These are phyloP conservation scores for Septoria linicola DNA, from an alignment of 2,329 filamentous ascomycete genomes.

Conservation along the genomic window DNA sequence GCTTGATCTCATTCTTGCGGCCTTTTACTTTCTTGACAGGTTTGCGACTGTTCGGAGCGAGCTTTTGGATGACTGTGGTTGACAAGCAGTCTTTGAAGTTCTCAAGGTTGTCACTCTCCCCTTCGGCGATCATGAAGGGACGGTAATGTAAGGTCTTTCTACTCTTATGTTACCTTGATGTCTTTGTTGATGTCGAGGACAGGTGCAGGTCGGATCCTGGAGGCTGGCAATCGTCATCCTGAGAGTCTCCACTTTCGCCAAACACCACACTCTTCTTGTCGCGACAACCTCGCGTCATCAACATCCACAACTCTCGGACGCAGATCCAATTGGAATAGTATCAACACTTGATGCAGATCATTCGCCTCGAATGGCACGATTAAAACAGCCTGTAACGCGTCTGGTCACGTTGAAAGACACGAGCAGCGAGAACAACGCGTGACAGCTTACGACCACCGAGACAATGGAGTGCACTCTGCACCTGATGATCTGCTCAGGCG, in stretches of 20 bases:
- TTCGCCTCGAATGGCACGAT: no score
- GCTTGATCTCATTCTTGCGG: constrained; percentile 43
- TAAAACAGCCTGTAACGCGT: no score
- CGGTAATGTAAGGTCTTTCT: neutral
- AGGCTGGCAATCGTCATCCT: neutral
- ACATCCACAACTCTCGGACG: no score
- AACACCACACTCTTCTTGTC: no score
- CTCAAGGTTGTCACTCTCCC: constrained; percentile 58
- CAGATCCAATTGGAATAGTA: no score
- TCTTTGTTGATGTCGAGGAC: neutral
- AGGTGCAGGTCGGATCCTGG: neutral
- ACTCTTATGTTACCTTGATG: neutral
- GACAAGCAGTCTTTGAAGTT: constrained; percentile 74
- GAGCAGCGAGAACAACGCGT: no score
- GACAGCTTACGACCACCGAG: no score
- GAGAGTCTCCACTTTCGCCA: neutral
- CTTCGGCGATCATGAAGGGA: constrained; percentile 37
- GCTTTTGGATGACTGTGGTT: constrained; percentile 63
- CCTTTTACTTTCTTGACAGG: constrained; percentile 49
- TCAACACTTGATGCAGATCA: no score
- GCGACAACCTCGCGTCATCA: no score
- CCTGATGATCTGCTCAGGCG: no score
- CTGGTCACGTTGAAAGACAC: no score
- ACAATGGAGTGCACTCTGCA: no score
- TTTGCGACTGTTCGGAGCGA: constrained; percentile 48